phyloP scores from a whole-genome alignment of 2,329 filamentous ascomycete species.

The Sclerotinia sclerotiorum region DNA sequence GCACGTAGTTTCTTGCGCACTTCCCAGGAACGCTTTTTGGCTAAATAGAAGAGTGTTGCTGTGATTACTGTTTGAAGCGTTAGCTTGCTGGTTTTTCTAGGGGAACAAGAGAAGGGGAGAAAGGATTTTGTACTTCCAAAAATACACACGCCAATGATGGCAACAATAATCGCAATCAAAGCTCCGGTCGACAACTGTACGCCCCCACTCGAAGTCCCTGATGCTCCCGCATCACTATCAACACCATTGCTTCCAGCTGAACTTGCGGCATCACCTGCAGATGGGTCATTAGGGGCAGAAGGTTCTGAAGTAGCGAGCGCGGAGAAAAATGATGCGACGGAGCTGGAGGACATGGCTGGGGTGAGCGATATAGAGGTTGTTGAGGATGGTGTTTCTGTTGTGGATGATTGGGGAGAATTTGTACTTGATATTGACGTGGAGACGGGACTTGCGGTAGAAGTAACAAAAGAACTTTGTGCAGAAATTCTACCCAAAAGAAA shows the following conservation, averaged over 20 bases:
- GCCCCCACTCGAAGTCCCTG: slow-evolving; percentile 59
- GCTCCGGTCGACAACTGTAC: slow-evolving; percentile 67
- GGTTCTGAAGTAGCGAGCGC: slow-evolving; percentile 37
- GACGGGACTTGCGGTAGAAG: background rate
- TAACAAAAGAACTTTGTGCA: slow-evolving; percentile 30
- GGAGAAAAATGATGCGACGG: slow-evolving; percentile 37
- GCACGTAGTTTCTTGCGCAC: slow-evolving; percentile 69
- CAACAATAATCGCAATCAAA: slow-evolving; percentile 71
- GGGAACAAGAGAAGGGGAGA: background rate
- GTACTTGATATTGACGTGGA: slow-evolving; percentile 2
- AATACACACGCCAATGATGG: slow-evolving; percentile 66
- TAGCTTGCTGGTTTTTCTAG: background rate
- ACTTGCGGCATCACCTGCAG: slow-evolving; percentile 39
- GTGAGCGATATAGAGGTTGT: slow-evolving; percentile 33
- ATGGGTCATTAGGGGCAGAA: slow-evolving; percentile 36
- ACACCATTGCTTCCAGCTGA: slow-evolving; percentile 43
- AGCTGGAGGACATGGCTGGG: slow-evolving; percentile 40
- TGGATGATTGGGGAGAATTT: slow-evolving; percentile 2
- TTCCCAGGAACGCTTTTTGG: slow-evolving; percentile 84
- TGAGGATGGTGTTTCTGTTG: slow-evolving; percentile 26
- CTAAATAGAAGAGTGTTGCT: slow-evolving; percentile 72
- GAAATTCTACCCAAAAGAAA: slow-evolving; percentile 29
- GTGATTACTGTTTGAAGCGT: slow-evolving; percentile 30
- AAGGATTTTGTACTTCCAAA: slow-evolving; percentile 60
- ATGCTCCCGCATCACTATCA: slow-evolving; percentile 62